Base-by-base conservation (phyloP, 768 basidiomycete species). In the Mycena galopus region DNA sequence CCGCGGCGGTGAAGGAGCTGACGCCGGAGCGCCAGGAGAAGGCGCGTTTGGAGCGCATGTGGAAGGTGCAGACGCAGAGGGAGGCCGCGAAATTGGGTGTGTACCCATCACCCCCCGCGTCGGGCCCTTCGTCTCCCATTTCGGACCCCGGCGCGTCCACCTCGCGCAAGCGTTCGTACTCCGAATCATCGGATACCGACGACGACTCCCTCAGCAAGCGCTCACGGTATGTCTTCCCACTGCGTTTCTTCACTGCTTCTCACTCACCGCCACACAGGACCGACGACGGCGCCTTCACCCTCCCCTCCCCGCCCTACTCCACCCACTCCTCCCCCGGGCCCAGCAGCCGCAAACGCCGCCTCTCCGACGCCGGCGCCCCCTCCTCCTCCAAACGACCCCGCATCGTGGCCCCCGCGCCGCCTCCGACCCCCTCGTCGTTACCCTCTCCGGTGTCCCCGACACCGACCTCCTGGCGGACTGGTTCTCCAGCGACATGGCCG, bases 261-360 rank as follows among this genome's bases (percentile, higher is more conserved):
- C 55, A 14, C 51, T 73, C 32, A 69, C n/a, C 25, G 11, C 37
- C 27, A 16, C 14, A 27, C 11, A 73, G 72, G 32, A 60, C 25
- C 21, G n/a, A 70, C 11, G n/a, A 71, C 11, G 25, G n/a, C 44
- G 2, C 27, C 51, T 42, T 66, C 58, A 0, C 11, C 17, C 19
- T 39, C n/a, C 47, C 62, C 69, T 74, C 75, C 0, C 72, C 69
- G 7, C 14, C 39, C n/a, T 35, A 39, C 63, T 75, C 70, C 42
- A 21, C 29, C 35, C 4, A 29, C 14, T 56, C 60, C 1, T 69
- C 56, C 39, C 76, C 42, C n/a, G n/a, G n/a, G n/a, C n/a, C n/a
- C 55, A 17, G 44, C 25, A 79, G 73, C 27, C 81, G 82, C 17
- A 86, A 87, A 71, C 83, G 86, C 44, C 79, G 82, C 5, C 58